These are phyloP conservation scores for Mucor indicus DNA, from an alignment of 371 early-diverging fungal species.

Conservation along the genomic window DNA sequence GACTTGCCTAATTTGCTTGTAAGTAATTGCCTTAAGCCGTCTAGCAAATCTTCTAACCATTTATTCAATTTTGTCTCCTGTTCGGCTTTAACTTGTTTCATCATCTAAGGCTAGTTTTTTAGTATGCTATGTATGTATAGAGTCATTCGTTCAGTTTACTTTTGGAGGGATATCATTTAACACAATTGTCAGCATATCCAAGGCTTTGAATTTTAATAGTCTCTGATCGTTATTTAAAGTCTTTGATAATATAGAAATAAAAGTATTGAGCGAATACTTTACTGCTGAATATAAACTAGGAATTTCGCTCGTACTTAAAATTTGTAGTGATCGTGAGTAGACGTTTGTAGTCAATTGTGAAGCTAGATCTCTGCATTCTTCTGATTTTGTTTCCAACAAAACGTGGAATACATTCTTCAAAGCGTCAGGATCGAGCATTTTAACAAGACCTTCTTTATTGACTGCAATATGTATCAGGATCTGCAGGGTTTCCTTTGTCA, in stretches of 20 bases:
- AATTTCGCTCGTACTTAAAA: constrained; percentile 18
- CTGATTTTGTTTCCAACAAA: constrained; percentile 7
- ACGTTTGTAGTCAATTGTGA: constrained; percentile 19
- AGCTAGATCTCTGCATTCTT: constrained; percentile 19
- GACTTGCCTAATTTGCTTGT: constrained; percentile 36
- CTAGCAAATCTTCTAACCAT: constrained; percentile 21
- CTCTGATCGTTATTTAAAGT: constrained; percentile 28
- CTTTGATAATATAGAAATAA: constrained; percentile 24
- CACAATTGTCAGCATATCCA: constrained; percentile 23
- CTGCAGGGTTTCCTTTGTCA: constrained; percentile 31
- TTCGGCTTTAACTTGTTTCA: constrained; percentile 27
- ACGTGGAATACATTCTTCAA: constrained; percentile 30
- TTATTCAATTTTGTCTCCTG: constrained; percentile 9
- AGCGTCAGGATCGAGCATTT: constrained; percentile 42
- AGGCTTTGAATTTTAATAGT: constrained; percentile 30
- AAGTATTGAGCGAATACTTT: constrained; percentile 30
- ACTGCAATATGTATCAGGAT: constrained; percentile 31
- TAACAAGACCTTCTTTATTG: constrained; percentile 36
- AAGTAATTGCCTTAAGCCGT: constrained; percentile 31
- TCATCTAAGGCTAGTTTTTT: constrained; percentile 7
- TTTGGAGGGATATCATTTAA: constrained; percentile 28
- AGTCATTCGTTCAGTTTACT: too few species aligned
- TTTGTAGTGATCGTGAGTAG: constrained; percentile 22
- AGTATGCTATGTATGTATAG: background rate
- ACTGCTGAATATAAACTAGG: constrained; percentile 32